A percentile compares a stretch with the other conserved stretches of the same genome.
Conservation (phyloP, 2,329 filamentous ascomycete genomes). For the Epichloe gansuensis region DNA sequence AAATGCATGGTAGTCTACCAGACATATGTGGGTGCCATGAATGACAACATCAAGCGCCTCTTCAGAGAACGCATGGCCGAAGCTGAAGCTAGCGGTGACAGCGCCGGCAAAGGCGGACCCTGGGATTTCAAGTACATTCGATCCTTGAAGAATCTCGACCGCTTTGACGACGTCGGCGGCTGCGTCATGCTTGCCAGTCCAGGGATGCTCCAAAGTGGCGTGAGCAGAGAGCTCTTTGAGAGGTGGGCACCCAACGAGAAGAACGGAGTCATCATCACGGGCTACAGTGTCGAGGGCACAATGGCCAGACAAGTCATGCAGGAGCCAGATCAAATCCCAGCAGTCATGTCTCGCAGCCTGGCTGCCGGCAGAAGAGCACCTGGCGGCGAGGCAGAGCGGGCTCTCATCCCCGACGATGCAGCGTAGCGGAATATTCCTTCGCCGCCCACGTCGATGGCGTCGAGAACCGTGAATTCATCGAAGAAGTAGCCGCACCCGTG, state of each 20-base stretch:
- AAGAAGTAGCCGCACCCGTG: conserved; percentile 81
- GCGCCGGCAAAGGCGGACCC: conserved; percentile 65
- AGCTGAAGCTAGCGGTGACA: conserved; percentile 68
- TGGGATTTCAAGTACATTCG: conserved; percentile 97
- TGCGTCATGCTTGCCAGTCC: conserved; percentile 97
- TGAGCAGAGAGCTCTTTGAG: conserved; percentile 84
- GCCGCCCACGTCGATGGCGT: conserved; percentile 93
- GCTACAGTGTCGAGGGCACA: conserved; percentile 95
- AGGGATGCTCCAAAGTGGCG: conserved; percentile 96
- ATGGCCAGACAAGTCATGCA: conserved; percentile 96
- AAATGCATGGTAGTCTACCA: conserved; percentile 99
- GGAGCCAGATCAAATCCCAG: conserved; percentile 88
- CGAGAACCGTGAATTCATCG: conserved; percentile 94
- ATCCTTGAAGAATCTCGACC: conserved; percentile 81
- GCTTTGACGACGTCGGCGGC: conserved; percentile 89
- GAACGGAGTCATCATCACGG: conserved; percentile 97
- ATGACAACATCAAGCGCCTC: conserved; percentile 95
- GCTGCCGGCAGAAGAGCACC: conserved; percentile 50
- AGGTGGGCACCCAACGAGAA: conserved; percentile 92
- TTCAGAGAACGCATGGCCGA: conserved; percentile 88
- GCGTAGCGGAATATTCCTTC: conserved; percentile 88
- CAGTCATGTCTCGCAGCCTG: conserved; percentile 70
- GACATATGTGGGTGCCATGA: conserved; percentile 97
- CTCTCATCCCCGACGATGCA: conserved; percentile 86
- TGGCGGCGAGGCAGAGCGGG: conserved; percentile 64